Conservation (phyloP, 352 stramenopile genomes). For the Phytophthora ohioensis region DNA sequence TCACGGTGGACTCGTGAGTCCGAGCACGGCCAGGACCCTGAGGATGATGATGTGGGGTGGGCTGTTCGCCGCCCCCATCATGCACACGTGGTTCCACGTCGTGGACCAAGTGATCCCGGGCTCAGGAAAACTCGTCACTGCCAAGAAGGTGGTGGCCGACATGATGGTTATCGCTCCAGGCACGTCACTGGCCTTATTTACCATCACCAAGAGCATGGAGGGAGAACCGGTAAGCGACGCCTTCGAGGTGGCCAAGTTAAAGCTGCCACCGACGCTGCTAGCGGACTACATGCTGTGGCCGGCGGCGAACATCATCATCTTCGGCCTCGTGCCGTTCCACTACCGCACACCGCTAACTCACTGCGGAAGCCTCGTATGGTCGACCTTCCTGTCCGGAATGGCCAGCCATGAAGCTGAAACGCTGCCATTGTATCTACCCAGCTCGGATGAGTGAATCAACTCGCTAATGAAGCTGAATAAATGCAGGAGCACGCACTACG, state of each 20-base stretch:
- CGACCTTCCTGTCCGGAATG: slow-evolving; percentile 8
- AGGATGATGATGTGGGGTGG: slow-evolving; percentile 68
- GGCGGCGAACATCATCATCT: slow-evolving; percentile 37
- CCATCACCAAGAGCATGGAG: slow-evolving; percentile 33
- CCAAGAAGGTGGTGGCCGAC: slow-evolving; percentile 45
- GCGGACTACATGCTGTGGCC: slow-evolving; percentile 39
- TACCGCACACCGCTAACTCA: slow-evolving; percentile 40
- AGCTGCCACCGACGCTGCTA: slow-evolving; percentile 34
- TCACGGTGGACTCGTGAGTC: slow-evolving; percentile 1
- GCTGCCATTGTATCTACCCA: slow-evolving; percentile 10
- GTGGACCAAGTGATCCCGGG: slow-evolving; percentile 59
- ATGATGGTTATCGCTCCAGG: slow-evolving; percentile 37
- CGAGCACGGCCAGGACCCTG: slow-evolving; percentile 8
- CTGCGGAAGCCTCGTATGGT: slow-evolving; percentile 42
- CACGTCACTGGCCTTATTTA: slow-evolving; percentile 10
- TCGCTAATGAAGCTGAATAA: background rate
- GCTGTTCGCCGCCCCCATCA: slow-evolving; percentile 73
- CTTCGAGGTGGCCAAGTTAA: slow-evolving; percentile 26
- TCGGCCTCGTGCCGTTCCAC: slow-evolving; percentile 37
- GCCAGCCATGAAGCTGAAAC: slow-evolving; percentile 18
- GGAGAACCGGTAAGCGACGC: slow-evolving; percentile 16
- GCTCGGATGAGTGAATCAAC: background rate
- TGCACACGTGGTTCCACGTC: slow-evolving; percentile 87
- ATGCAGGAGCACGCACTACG: background rate
- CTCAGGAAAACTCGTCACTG: slow-evolving; percentile 19